These are phyloP conservation scores for Xylariaceae sp. DNA, from an alignment of 2,329 filamentous ascomycete species.

Conservation along the genomic window DNA sequence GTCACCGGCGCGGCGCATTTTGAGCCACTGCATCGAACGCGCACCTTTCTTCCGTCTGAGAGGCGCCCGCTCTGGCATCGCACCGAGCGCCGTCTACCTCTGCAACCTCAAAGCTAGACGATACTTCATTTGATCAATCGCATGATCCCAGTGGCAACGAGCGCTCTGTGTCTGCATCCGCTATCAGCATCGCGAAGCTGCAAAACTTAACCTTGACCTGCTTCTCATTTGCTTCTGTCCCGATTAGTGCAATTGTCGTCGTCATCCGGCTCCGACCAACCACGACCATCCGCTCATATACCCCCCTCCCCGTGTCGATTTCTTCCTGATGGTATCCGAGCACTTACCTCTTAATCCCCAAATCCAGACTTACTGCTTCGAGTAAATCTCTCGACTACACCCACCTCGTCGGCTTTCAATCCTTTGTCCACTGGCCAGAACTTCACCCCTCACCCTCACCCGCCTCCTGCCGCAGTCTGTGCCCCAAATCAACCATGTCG, in stretches of 20 bases:
- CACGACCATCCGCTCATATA: slow-evolving; percentile 17
- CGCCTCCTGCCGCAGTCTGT: slow-evolving; percentile 12
- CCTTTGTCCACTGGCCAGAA: slow-evolving; percentile 27
- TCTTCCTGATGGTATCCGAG: slow-evolving; percentile 21
- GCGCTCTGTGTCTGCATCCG: slow-evolving; percentile 12
- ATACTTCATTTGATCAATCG: slow-evolving; percentile 9
- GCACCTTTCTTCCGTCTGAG: slow-evolving; percentile 1
- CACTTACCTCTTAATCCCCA: slow-evolving; percentile 29
- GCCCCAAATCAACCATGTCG: slow-evolving; percentile 39
- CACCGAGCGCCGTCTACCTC: slow-evolving; percentile 3
- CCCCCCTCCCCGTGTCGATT: slow-evolving; percentile 10
- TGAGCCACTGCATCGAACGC: slow-evolving; percentile 7
- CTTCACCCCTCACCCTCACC: slow-evolving; percentile 13
- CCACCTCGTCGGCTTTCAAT: slow-evolving; percentile 23
- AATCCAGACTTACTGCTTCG: slow-evolving; percentile 24
- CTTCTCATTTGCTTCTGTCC: slow-evolving; percentile 16
- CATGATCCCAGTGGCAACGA: background rate
- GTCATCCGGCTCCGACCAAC: slow-evolving; percentile 7
- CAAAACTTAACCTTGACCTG: slow-evolving; percentile 12
- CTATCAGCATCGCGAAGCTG: slow-evolving; percentile 13
- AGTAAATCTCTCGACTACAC: slow-evolving; percentile 22
- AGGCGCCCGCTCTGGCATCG: slow-evolving; percentile 13
- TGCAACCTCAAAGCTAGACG: slow-evolving; percentile 4
- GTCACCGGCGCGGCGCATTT: slow-evolving; percentile 16
- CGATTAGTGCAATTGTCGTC: slow-evolving; percentile 32